Conservation (phyloP, 331 rosid genomes). For the Prunus yedoensis region DNA sequence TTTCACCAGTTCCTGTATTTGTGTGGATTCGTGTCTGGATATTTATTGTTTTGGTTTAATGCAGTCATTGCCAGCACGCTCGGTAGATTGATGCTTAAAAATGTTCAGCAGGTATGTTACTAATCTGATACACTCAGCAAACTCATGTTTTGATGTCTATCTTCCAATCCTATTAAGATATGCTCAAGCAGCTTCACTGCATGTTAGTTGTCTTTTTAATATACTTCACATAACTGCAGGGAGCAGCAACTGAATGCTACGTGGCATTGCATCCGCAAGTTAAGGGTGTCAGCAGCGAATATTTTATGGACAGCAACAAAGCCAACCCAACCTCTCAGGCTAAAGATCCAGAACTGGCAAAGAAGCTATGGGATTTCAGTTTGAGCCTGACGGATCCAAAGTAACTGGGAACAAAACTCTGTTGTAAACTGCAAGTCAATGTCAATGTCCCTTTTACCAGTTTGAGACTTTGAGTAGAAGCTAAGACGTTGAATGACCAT, state of each 20-base stretch:
- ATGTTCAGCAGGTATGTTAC: constrained; percentile 65
- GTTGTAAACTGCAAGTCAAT: neutral
- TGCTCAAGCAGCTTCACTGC: constrained; percentile 1
- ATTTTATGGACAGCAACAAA: constrained; percentile 65
- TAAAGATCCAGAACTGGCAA: constrained; percentile 57
- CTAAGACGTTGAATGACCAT: neutral
- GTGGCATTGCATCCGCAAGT: constrained; percentile 86
- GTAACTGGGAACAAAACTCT: constrained; percentile 20
- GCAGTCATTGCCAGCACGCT: constrained; percentile 55
- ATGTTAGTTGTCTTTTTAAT: constrained; percentile 8
- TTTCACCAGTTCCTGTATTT: neutral
- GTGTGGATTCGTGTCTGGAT: constrained; percentile 16
- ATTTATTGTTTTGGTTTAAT: constrained; percentile 18
- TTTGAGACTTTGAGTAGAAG: neutral
- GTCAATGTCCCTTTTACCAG: constrained; percentile 3
- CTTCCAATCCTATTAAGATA: neutral
- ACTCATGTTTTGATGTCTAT: neutral
- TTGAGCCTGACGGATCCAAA: constrained; percentile 47
- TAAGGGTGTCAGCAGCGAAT: constrained; percentile 73
- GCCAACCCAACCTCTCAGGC: constrained; percentile 49
- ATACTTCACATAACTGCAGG: constrained; percentile 45
- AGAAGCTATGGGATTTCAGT: constrained; percentile 86
- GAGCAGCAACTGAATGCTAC: constrained; percentile 91
- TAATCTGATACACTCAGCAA: neutral
- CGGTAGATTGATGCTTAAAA: constrained; percentile 63